phyloP scores from a whole-genome alignment of 352 stramenopile species.

The Pythium aphanidermatum region DNA sequence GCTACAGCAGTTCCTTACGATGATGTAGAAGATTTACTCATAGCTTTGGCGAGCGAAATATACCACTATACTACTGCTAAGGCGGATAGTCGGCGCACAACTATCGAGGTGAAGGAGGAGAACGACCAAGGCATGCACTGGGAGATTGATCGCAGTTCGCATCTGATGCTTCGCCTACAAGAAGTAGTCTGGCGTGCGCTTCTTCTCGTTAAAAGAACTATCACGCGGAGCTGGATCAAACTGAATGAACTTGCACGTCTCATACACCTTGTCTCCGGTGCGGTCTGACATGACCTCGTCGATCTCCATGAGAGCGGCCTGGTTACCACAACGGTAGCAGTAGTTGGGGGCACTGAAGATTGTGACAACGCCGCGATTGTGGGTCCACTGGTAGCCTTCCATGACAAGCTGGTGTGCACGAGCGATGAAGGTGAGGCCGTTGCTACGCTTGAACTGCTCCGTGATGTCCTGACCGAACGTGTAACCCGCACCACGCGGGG shows the following conservation, averaged over 20 bases:
- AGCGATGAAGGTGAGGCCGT: slow-evolving; percentile 83
- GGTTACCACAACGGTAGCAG: slow-evolving; percentile 95
- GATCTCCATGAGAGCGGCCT: slow-evolving; percentile 94
- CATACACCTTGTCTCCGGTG: slow-evolving; percentile 85
- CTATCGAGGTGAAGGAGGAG: no score
- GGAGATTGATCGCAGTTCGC: no score
- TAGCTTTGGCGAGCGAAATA: no score
- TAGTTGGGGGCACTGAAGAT: slow-evolving; percentile 94
- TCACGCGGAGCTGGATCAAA: slow-evolving; percentile 88
- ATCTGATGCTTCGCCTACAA: no score
- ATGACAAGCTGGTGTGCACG: slow-evolving; percentile 90
- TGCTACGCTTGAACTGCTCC: slow-evolving; percentile 88
- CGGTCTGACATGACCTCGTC: slow-evolving; percentile 88
- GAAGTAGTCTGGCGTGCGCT: slow-evolving; percentile 91
- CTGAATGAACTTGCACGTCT: slow-evolving; percentile 92
- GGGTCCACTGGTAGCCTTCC: slow-evolving; percentile 92
- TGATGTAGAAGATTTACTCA: slow-evolving; percentile 36
- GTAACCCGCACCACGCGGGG: slow-evolving; percentile 78
- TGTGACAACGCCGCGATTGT: slow-evolving; percentile 89
- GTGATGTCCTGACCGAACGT: slow-evolving; percentile 86
- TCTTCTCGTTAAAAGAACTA: slow-evolving; percentile 91
- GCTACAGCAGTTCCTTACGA: slow-evolving; percentile 77
- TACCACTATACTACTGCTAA: no score
- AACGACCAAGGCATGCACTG: no score
- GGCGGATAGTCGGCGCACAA: no score